These are phyloP conservation scores for Colletotrichum tropicale DNA, from an alignment of 2,329 filamentous ascomycete genomes.

Conservation along the genomic window DNA sequence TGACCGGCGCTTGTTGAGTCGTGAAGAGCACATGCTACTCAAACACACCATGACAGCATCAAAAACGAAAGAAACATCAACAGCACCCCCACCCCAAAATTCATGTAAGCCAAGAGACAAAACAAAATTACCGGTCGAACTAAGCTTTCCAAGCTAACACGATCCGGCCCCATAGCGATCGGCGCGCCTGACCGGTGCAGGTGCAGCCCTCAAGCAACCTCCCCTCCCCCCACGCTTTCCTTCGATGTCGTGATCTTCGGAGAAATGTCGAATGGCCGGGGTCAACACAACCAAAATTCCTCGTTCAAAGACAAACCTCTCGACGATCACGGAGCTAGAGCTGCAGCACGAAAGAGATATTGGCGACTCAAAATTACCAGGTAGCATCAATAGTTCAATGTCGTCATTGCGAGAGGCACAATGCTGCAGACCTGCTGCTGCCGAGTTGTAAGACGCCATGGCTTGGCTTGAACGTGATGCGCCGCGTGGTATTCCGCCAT, in stretches of 20 bases:
- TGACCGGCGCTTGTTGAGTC: neutral
- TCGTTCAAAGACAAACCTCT: neutral
- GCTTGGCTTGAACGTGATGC: neutral
- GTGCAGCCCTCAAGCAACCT: neutral
- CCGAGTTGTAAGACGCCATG: neutral
- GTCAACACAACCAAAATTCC: neutral
- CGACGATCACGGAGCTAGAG: neutral
- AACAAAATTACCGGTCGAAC: neutral
- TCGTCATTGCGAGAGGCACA: slow-evolving; percentile 3
- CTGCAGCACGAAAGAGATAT: neutral
- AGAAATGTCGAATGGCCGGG: slow-evolving; percentile 16
- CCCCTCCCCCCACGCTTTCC: slow-evolving; percentile 4
- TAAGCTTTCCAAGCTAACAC: neutral
- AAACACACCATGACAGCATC: neutral
- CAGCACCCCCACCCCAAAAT: neutral
- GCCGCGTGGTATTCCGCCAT: neutral
- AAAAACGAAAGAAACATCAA: neutral
- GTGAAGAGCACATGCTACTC: neutral
- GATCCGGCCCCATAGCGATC: neutral
- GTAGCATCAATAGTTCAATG: slow-evolving; percentile 2
- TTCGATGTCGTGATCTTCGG: slow-evolving; percentile 16
- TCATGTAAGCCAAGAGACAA: neutral
- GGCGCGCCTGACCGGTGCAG: neutral
- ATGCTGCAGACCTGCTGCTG: neutral
- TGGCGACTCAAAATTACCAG: neutral